Evolutionary conservation across 2,329 filamentous ascomycete genomes (phyloP).

Genomic region (Hyphodiscus sp.): DNA sequence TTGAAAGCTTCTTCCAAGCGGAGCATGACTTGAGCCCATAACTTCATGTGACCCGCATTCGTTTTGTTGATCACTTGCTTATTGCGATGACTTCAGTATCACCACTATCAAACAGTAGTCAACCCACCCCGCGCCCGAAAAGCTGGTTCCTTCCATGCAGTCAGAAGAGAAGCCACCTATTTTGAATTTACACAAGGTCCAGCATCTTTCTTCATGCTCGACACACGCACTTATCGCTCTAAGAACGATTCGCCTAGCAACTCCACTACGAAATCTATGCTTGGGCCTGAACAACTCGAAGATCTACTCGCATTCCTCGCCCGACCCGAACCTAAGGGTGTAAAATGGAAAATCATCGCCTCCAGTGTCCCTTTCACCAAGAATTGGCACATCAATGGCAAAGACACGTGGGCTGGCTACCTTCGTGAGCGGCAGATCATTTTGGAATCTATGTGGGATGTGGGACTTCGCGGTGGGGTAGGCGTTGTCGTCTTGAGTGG

Average conservation of each 20-base stretch:
- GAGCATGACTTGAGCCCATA: background rate
- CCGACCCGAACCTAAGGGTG: constrained; percentile 64
- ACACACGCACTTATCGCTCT: constrained; percentile 79
- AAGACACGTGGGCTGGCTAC: constrained; percentile 94
- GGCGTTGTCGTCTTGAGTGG: constrained; percentile 82
- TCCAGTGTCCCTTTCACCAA: constrained; percentile 93
- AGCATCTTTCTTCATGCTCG: constrained; percentile 89
- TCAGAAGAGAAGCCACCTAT: constrained; percentile 61
- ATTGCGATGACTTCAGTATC: constrained; percentile 50
- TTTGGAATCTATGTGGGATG: constrained; percentile 89
- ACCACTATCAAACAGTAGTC: constrained; percentile 74
- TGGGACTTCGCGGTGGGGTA: constrained; percentile 60
- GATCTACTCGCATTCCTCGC: constrained; percentile 75
- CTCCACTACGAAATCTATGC: constrained; percentile 72
- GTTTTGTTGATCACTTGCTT: constrained; percentile 31
- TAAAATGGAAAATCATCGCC: constrained; percentile 90
- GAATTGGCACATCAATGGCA: constrained; percentile 85
- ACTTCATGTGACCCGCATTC: background rate
- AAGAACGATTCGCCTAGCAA: constrained; percentile 54
- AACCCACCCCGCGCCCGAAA: constrained; percentile 69
- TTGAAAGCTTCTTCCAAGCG: background rate
- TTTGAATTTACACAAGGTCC: constrained; percentile 87
- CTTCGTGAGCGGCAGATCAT: constrained; percentile 70
- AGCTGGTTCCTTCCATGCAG: constrained; percentile 35
- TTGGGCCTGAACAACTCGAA: constrained; percentile 70